Evolutionary conservation across 805 yeast genomes (phyloP), one percentile per base, ranked within the genome.

Genomic region (Suhomyces pyralidae): DNA sequence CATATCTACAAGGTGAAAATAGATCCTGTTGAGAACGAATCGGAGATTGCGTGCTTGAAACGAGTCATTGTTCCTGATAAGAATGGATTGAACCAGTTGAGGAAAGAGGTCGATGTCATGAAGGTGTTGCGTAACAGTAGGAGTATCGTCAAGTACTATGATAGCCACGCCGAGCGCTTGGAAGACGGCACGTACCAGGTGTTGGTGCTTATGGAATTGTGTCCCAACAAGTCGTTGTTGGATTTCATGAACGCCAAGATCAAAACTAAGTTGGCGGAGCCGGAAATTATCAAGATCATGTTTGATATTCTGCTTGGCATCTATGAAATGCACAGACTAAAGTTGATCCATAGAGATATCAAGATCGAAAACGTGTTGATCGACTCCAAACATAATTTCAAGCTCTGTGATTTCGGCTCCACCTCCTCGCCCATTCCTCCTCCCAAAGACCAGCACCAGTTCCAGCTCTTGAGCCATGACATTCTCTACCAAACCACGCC

Each of bases 351-450:
- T 69, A 79, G 98, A 45, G 98, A 94, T 71, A 83, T 93, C 58
- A 94, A 94, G 73, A 91, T 94, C 57, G 98, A 93, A 66, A 94
- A 93, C 68, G 97, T 93, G 17, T 76, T 93, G 53, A 88, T 94
- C 36, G 91, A 89, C 66, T 72, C 80, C 3, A 66, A 78, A 2
- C 82, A 85, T 54, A 78, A 79, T 58, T 94, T 87, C 73, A 92
- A 91, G 66, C 73, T 94, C 20, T 88, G 96, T 63, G 99, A 94
- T 71, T 94, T 94, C 70, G 99, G 99, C 3, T 90, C 97, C 0
- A 86, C 94, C 1, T 79, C 89, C 7, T 79, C 85, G 0, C 83
- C 64, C 66, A 60, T 88, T 7, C 73, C 87, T 17, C 88, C 96
- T 2, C 97, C 97, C 2, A 81, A 81, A 54, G 86, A 84, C 60